phyloP scores from a whole-genome alignment of 805 yeast genomes.

The Pichia occidentalis region DNA sequence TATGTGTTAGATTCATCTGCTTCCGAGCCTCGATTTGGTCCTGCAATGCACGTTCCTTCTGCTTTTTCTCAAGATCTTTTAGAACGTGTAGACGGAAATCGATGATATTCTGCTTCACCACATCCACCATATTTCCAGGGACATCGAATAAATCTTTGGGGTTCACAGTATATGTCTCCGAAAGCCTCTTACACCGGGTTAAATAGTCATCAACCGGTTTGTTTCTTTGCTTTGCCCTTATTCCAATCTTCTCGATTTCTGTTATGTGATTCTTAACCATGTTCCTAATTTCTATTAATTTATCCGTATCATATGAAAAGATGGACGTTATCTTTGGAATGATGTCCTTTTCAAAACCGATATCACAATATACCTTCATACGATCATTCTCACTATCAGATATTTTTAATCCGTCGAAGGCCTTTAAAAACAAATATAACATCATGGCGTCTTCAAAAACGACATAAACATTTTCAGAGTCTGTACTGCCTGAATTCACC shows the following conservation, averaged over 20 bases:
- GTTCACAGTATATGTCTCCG: slow-evolving; percentile 43
- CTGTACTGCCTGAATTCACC: slow-evolving; percentile 14
- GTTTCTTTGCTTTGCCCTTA: not conserved
- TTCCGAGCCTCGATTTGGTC: slow-evolving; percentile 46
- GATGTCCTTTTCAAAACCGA: not conserved
- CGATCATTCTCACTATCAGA: not conserved
- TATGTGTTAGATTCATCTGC: too few species aligned
- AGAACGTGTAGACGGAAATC: slow-evolving; percentile 51
- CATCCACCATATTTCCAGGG: slow-evolving; percentile 46
- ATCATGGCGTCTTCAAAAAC: slow-evolving; percentile 25
- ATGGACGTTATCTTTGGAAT: not conserved
- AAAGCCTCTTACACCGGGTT: slow-evolving; percentile 7
- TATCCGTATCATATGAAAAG: not conserved
- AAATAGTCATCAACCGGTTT: slow-evolving; percentile 13
- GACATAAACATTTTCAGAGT: slow-evolving; percentile 20
- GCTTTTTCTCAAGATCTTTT: slow-evolving; percentile 43
- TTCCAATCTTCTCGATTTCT: slow-evolving; percentile 1
- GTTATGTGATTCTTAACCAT: not conserved
- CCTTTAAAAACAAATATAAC: slow-evolving; percentile 18
- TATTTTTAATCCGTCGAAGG: slow-evolving; percentile 10
- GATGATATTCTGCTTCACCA: slow-evolving; percentile 46
- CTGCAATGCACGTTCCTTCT: slow-evolving; percentile 39
- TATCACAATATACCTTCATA: slow-evolving; percentile 5
- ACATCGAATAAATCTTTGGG: slow-evolving; percentile 51
- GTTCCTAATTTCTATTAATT: not conserved